Base-by-base conservation (phyloP, 2,329 filamentous ascomycete genomes). In the Phoma sp. region DNA sequence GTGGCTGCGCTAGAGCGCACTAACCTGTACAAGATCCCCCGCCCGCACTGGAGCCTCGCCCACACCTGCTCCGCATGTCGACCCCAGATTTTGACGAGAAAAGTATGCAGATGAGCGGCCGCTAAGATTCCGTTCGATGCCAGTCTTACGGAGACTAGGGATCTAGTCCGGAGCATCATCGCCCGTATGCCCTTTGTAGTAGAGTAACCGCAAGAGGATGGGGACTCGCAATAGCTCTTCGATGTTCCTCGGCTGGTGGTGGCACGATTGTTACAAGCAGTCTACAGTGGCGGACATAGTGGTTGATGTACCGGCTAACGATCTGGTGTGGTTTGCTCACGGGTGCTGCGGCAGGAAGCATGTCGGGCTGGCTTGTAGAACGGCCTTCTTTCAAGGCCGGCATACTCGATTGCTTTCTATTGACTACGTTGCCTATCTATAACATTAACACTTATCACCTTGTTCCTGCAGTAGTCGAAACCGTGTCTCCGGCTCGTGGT, bases 1-100 rank as follows among this genome's bases (percentile, higher is more conserved):
- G 58, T 60, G 53, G 59, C 61, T 59, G 59, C 58, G 47, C 59
- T 63, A 66, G 9, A n/a, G 4, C 9, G 13, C 36, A 36, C 47
- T 55, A 51, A 39, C 44, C 39, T 27, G 35, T 38, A 37, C 41
- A 39, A 57, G 48, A 48, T 38, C 35, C 46, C 47, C 52, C 46
- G 40, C 48, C 30, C 52, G 36, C 47, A 45, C 18, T 38, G n/a
- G 11, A 37, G 44, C 33, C 24, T 44, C 29, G 33, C 41, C 32
- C 54, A 50, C 47, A 47, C 40, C 27, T 46, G 47, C 56, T 60
- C 61, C 55, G 57, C 61, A 60, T 32, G 32, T 30, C 40, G 37
- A 57, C 60, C 55, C 52, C 55, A 61, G 60, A 59, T 65, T 56
- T 60, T 36, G 35, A 40, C 41, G 36, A 46, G 48, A n/a, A 51